These are phyloP conservation scores for Draba incana DNA, from an alignment of 345 rosid species.

Conservation along the genomic window DNA sequence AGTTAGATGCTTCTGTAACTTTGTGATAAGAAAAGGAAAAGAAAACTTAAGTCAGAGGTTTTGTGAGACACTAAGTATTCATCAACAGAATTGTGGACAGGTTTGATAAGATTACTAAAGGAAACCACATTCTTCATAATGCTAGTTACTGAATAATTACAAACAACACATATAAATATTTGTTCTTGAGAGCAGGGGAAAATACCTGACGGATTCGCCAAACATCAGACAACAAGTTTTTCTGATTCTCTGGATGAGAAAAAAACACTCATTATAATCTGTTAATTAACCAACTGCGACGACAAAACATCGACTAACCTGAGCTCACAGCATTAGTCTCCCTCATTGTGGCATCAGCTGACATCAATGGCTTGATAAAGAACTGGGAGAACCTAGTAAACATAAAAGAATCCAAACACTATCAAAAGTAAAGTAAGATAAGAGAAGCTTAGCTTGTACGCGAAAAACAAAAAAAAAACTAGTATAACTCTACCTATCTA, in stretches of 20 bases:
- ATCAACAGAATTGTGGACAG: slow-evolving; percentile 9
- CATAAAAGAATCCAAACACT: slow-evolving; percentile 16
- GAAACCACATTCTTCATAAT: too few species aligned
- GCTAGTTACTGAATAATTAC: too few species aligned
- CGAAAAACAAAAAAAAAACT: neutral
- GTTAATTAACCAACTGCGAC: neutral
- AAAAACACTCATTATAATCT: slow-evolving; percentile 12
- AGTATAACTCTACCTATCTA: slow-evolving; percentile 60
- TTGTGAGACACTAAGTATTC: neutral
- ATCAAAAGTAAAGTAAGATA: slow-evolving; percentile 22
- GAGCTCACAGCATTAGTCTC: slow-evolving; percentile 92
- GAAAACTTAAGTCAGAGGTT: neutral
- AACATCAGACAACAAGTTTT: slow-evolving; percentile 70
- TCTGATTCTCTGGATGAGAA: slow-evolving; percentile 70
- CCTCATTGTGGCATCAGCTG: slow-evolving; percentile 86
- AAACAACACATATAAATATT: too few species aligned
- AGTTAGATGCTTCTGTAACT: slow-evolving; percentile 81
- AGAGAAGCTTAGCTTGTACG: too few species aligned
- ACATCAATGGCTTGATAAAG: slow-evolving; percentile 86
- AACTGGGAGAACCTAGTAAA: slow-evolving; percentile 82
- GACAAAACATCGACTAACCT: slow-evolving; percentile 48
- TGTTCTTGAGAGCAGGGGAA: slow-evolving; percentile 8
- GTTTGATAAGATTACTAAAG: neutral
- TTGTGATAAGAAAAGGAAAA: slow-evolving; percentile 20
- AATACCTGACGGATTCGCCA: slow-evolving; percentile 83